Conservation (phyloP, 129 eudicot species). For the Artemisia argyi region DNA sequence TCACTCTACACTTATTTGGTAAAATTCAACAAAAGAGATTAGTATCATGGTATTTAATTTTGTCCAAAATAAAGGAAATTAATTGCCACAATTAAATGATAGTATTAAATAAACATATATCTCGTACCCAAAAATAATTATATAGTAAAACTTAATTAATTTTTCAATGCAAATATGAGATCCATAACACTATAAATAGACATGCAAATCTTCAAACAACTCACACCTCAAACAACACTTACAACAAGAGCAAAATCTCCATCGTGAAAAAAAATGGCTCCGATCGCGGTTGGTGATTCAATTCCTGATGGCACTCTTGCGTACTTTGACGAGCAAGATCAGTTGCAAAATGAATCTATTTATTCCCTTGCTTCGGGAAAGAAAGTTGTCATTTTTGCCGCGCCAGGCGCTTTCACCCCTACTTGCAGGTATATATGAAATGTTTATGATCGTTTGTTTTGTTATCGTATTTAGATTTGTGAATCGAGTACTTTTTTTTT, state of each 20-base stretch:
- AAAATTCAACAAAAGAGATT: too few relatives aligned
- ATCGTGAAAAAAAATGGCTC: constrained; percentile 43
- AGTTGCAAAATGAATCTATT: constrained; percentile 52
- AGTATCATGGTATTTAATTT: too few relatives aligned
- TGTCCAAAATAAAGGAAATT: too few relatives aligned
- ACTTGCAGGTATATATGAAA: constrained; percentile 56
- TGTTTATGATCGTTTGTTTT: neutral
- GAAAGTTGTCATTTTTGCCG: constrained; percentile 68
- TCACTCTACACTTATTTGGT: too few relatives aligned
- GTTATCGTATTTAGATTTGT: too few relatives aligned
- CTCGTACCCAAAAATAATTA: too few relatives aligned
- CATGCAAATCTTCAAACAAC: neutral
- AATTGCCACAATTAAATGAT: too few relatives aligned
- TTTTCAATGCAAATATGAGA: neutral
- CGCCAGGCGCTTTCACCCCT: constrained; percentile 83
- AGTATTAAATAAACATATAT: too few relatives aligned
- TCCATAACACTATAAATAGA: neutral
- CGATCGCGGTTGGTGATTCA: constrained; percentile 66
- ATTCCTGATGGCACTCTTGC: constrained; percentile 68
- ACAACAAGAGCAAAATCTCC: neutral
- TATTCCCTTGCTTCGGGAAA: constrained; percentile 76
- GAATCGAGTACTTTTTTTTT: too few relatives aligned
- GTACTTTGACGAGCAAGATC: constrained; percentile 55
- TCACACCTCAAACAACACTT: neutral
- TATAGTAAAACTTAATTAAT: too few relatives aligned